Conservation (phyloP, 139 green algal genomes). For the Pseudopediastrum boryanum region DNA sequence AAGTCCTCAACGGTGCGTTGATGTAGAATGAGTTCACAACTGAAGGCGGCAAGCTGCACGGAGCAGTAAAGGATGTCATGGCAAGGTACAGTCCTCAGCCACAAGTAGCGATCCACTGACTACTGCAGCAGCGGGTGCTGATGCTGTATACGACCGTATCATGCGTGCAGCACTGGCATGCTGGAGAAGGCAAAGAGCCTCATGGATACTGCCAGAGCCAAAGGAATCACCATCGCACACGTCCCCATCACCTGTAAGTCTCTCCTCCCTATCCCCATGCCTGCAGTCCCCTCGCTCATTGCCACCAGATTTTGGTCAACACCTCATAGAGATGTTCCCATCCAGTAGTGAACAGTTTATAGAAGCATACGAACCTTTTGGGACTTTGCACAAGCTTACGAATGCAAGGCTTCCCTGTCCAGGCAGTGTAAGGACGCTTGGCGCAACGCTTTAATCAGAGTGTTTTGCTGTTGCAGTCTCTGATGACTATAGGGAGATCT, state of each 20-base stretch:
- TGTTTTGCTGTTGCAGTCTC: conserved; percentile 39
- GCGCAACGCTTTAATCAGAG: too few relatives aligned
- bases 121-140: background rate
- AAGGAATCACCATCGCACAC: conserved; percentile 44
- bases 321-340: too few relatives aligned
- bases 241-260: conserved; percentile 51
- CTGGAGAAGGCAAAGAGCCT: conserved; percentile 39
- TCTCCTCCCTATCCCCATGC: background rate
- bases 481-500: conserved; percentile 54
- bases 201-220: conserved; percentile 42
- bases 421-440: too few relatives aligned
- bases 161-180: conserved; percentile 41
- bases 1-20: background rate
- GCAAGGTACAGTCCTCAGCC: conserved; percentile 42
- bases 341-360: too few relatives aligned
- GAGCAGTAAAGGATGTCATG: conserved; percentile 55
- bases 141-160: background rate
- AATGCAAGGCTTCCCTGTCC: too few relatives aligned
- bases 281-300: background rate
- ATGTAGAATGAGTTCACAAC: conserved; percentile 52
- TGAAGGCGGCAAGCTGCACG: conserved; percentile 50
- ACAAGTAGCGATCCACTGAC: background rate
- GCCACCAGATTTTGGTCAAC: too few relatives aligned
- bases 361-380: too few relatives aligned
- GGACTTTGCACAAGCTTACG: too few relatives aligned